phyloP scores from a whole-genome alignment of 176 grass and related monocot species.

The Elaeis guineensis region DNA sequence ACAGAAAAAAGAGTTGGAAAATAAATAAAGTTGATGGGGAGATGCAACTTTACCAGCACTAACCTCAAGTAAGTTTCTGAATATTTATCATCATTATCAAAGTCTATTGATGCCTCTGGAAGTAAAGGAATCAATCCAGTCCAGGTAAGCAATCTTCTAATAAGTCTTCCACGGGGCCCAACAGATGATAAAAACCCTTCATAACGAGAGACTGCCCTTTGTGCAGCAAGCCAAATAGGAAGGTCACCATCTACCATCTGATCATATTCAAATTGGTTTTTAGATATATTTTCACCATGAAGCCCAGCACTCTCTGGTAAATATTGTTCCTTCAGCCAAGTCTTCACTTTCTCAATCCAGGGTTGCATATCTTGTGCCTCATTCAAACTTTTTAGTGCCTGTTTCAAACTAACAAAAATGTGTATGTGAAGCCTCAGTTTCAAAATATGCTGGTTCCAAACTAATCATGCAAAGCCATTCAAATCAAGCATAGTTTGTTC shows the following conservation, averaged over 20 bases:
- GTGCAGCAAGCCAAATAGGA: slow-evolving; percentile 90
- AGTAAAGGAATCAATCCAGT: slow-evolving; percentile 68
- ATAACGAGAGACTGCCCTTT: slow-evolving; percentile 72
- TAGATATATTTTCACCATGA: slow-evolving; percentile 37
- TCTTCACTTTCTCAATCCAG: slow-evolving; percentile 73
- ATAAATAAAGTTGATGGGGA: no score
- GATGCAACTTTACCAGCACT: slow-evolving; percentile 3
- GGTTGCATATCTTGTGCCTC: slow-evolving; percentile 53
- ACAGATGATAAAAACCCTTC: slow-evolving; percentile 78
- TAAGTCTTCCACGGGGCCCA: slow-evolving; percentile 76
- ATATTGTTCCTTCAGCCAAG: slow-evolving; percentile 78
- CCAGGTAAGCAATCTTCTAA: slow-evolving; percentile 83
- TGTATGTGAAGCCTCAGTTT: slow-evolving; percentile 35
- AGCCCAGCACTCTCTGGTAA: slow-evolving; percentile 40
- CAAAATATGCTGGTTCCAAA: not conserved
- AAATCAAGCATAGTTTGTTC: no score
- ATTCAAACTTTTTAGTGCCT: slow-evolving; percentile 74
- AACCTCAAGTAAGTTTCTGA: slow-evolving; percentile 59
- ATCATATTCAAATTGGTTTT: slow-evolving; percentile 28
- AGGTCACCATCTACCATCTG: slow-evolving; percentile 46
- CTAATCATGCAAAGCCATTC: not conserved
- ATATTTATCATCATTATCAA: slow-evolving; percentile 47
- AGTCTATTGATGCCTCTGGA: slow-evolving; percentile 47
- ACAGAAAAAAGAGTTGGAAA: no score
- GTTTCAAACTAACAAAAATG: slow-evolving; percentile 47